Conservation (phyloP, 2,329 filamentous ascomycete genomes). For the Akanthomyces lecanii region DNA sequence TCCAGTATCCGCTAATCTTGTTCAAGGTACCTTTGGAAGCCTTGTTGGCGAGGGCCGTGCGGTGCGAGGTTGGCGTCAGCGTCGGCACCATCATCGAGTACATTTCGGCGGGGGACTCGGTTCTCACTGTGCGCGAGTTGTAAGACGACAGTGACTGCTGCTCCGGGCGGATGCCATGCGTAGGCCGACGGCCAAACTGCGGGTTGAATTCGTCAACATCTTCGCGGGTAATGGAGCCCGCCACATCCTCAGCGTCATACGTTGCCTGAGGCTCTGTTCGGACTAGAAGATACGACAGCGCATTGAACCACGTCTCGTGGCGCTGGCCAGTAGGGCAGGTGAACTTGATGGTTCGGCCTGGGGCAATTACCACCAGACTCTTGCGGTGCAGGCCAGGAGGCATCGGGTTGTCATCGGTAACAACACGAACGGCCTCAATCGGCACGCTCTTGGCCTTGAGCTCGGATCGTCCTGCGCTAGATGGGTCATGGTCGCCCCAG, state of each 20-base stretch:
- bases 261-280: slow-evolving; percentile 65
- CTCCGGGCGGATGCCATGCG: slow-evolving; percentile 43
- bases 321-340: slow-evolving; percentile 90
- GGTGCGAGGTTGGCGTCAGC: slow-evolving; percentile 47
- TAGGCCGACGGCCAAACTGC: slow-evolving; percentile 37
- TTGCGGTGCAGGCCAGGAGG: slow-evolving; percentile 92
- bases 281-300: slow-evolving; percentile 84
- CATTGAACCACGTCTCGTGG: slow-evolving; percentile 98
- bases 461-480: slow-evolving; percentile 70
- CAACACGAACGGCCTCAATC: slow-evolving; percentile 88
- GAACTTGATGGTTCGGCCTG: slow-evolving; percentile 85
- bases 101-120: slow-evolving; percentile 54
- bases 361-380: slow-evolving; percentile 85
- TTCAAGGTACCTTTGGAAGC: slow-evolving; percentile 47
- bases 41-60: slow-evolving; percentile 30
- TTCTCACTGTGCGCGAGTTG: slow-evolving; percentile 67
- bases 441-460: slow-evolving; percentile 81
- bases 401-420: slow-evolving; percentile 91
- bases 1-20: slow-evolving; percentile 59
- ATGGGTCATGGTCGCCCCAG: slow-evolving; percentile 91
- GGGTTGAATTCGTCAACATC: slow-evolving; percentile 82
- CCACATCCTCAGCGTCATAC: slow-evolving; percentile 56
- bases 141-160: slow-evolving; percentile 73
- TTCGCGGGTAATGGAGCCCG: slow-evolving; percentile 54
- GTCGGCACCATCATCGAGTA: slow-evolving; percentile 52